A percentile compares a stretch with the other conserved stretches of the same genome.
phyloP scores from a whole-genome alignment of 2,329 filamentous ascomycete genomes.

The Fusarium sp. region DNA sequence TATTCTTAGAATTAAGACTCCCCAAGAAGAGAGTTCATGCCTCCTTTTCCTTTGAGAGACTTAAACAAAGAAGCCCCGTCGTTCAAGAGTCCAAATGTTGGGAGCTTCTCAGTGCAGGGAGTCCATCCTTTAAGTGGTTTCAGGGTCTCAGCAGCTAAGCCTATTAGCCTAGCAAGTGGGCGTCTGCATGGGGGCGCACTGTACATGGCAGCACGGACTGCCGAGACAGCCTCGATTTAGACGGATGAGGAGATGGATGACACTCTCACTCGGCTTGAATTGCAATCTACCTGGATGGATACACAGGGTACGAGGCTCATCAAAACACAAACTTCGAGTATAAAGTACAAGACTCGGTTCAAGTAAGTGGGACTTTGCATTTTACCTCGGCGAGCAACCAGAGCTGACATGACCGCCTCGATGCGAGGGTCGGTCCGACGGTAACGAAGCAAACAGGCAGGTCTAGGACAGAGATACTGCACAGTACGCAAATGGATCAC shows the following conservation, averaged over 20 bases:
- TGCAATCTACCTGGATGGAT: background rate
- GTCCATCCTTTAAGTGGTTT: background rate
- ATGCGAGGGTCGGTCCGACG: background rate
- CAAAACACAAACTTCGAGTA: background rate
- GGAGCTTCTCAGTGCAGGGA: background rate
- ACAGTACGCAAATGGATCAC: background rate
- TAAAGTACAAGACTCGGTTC: background rate
- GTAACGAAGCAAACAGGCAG: background rate
- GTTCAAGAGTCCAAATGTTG: background rate
- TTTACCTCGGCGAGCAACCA: background rate
- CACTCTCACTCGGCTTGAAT: background rate
- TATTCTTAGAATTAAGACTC: background rate
- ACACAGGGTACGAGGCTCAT: background rate
- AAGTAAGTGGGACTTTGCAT: background rate
- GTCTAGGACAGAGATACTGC: background rate
- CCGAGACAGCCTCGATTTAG: slow-evolving; percentile 10
- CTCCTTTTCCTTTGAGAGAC: background rate
- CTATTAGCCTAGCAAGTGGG: background rate
- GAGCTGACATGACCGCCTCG: background rate
- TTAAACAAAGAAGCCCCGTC: background rate
- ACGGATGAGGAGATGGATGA: background rate
- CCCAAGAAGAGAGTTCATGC: background rate
- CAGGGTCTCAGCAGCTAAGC: background rate
- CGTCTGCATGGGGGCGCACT: slow-evolving; percentile 18
- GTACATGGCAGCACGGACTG: slow-evolving; percentile 6